Conservation (phyloP, 2,329 filamentous ascomycete species). For the Diaporthe velutina region DNA sequence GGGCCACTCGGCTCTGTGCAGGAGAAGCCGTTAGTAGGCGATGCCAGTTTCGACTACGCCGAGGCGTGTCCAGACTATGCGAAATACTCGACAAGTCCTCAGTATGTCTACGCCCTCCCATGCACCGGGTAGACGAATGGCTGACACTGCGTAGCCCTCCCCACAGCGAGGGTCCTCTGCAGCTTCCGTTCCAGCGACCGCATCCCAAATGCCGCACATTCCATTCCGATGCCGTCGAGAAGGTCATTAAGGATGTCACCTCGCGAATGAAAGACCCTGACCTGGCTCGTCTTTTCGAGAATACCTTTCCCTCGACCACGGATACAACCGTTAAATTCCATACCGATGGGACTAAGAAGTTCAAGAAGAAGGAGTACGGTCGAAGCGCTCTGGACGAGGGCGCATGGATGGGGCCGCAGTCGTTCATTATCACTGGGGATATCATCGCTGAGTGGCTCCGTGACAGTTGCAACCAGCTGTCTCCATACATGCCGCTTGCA, state of each 20-base stretch:
- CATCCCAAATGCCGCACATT: conserved; percentile 88
- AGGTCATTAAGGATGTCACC: conserved; percentile 87
- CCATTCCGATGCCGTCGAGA: conserved; percentile 85
- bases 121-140: conserved; percentile 39
- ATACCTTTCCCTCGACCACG: conserved; percentile 91
- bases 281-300: conserved; percentile 92
- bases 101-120: conserved; percentile 60
- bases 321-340: conserved; percentile 94
- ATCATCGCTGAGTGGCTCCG: conserved; percentile 95
- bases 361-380: conserved; percentile 53
- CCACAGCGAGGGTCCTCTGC: conserved; percentile 82
- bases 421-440: conserved; percentile 92
- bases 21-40: conserved; percentile 49
- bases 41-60: conserved; percentile 47
- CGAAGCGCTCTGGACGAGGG: conserved; percentile 60
- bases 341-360: conserved; percentile 67
- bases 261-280: conserved; percentile 86
- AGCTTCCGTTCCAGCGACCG: conserved; percentile 89
- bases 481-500: conserved; percentile 88
- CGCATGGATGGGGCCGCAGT: conserved; percentile 87
- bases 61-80: conserved; percentile 74
- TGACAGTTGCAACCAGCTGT: conserved; percentile 90
- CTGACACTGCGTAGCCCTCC: conserved; percentile 70
- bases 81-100: conserved; percentile 68
- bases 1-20: conserved; percentile 36